Base-by-base conservation (phyloP, 768 basidiomycete genomes). In the Myochromella boudieri region DNA sequence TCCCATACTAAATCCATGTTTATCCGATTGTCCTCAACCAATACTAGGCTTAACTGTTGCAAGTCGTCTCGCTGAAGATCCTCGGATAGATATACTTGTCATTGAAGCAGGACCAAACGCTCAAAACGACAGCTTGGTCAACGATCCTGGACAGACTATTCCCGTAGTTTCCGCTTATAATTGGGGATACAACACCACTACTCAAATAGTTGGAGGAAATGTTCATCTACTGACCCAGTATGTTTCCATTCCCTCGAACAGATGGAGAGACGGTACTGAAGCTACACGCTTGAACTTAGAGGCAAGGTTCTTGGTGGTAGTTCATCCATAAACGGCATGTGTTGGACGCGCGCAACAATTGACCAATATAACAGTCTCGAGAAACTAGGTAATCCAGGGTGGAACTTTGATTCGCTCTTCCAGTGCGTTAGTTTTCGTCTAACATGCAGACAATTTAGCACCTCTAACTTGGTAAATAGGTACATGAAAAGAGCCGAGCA, bases 271-370 rank as follows among this genome's bases (percentile, higher is more conserved):
- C 1, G 8, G 15, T 11, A 18, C 27, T 25, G 33, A 12, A 34
- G 14, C 6, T 37, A 5, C 27, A 17, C 11, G 0, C 24, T 7
- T n/a, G 4, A 3, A 0, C 20, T 8, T 27, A 56, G 55, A 38
- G 55, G 55, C 5, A 56, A 56, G 28, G 55, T 51, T 6, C 38
- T 56, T 0, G 55, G 55, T 7, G 55, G 55, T 17, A 56, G 55
- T n/a, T 56, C 55, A n/a, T 48, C 52, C 25, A 54, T 56, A 15
- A 56, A 56, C 26, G 52, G 52, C 12, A 54, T 56, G 55, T 46
- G 49, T 26, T 56, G 55, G 55, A 56, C 55, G 5, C 52, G 55
- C 20, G 55, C 52, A n/a, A 56, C 52, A 5, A 48, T 54, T 11
- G 45, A 51, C 22, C 55, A 56, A 18, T 56, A 56, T 9, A 33